Conservation (phyloP, 495 filamentous ascomycete species). For the Penicillium antarcticum region DNA sequence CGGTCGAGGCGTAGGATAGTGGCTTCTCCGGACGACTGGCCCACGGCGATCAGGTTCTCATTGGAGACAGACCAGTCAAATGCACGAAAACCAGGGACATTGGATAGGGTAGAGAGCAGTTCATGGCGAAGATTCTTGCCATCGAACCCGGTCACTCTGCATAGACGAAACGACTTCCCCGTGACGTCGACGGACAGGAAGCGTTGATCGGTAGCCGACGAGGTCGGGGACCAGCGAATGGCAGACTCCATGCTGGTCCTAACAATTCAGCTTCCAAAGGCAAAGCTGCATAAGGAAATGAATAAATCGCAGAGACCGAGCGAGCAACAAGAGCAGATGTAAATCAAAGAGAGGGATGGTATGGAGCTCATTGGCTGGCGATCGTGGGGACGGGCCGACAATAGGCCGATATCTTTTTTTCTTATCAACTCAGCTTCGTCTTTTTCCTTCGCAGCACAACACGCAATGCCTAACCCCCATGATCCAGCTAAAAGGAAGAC, state of each 20-base stretch:
- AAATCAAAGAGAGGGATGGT: conserved; percentile 17
- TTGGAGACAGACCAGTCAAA: conserved; percentile 92
- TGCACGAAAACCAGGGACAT: conserved; percentile 81
- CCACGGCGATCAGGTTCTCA: conserved; percentile 77
- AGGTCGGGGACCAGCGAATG: conserved; percentile 87
- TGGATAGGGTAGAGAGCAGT: conserved; percentile 66
- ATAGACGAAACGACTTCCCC: conserved; percentile 74
- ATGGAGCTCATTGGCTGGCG: conserved; percentile 30
- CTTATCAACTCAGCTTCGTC: conserved; percentile 13
- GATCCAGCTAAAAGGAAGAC: conserved; percentile 28
- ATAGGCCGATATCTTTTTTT: conserved; percentile 24
- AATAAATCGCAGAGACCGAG: conserved; percentile 1
- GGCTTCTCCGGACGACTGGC: conserved; percentile 79
- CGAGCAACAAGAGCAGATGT: conserved; percentile 2
- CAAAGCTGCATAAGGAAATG: not conserved
- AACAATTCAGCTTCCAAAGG: not conserved
- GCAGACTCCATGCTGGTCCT: conserved; percentile 57
- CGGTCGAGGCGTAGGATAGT: conserved; percentile 75
- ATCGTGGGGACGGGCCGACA: conserved; percentile 29
- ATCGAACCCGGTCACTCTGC: conserved; percentile 63
- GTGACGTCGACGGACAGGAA: conserved; percentile 86
- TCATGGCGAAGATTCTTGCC: conserved; percentile 60
- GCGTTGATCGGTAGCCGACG: conserved; percentile 56
- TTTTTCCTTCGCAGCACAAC: not conserved
- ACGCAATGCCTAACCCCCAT: not conserved